These are phyloP conservation scores for Clitoria ternatea DNA, from an alignment of 306 rosid species.

Conservation along the genomic window DNA sequence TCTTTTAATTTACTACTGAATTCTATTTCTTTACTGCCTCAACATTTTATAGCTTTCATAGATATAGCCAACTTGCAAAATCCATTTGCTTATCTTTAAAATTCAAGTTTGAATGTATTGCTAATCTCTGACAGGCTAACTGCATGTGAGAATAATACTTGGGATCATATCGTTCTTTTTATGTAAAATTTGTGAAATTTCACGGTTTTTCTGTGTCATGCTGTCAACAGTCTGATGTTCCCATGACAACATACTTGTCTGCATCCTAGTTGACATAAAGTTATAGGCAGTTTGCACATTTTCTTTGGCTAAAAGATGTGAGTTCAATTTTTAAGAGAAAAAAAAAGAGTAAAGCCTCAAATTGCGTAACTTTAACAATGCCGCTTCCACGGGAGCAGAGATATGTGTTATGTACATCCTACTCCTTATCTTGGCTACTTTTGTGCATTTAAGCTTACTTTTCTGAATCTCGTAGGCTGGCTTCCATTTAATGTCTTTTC, in stretches of 20 bases:
- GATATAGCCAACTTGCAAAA: neutral
- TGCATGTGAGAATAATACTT: neutral
- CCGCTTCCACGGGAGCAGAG: neutral
- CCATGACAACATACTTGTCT: neutral
- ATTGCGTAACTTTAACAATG: conserved; percentile 1
- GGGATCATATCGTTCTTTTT: neutral
- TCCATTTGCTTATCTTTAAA: neutral
- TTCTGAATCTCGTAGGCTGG: conserved; percentile 26
- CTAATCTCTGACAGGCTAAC: neutral
- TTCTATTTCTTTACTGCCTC: neutral
- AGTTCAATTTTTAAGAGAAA: neutral
- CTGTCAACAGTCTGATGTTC: conserved; percentile 2
- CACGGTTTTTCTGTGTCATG: neutral
- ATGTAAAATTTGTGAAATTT: neutral
- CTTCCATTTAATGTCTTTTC: conserved; percentile 27
- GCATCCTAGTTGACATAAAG: neutral
- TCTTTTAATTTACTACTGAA: neutral
- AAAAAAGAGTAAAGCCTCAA: conserved; percentile 2
- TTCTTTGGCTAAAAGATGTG: conserved; percentile 1
- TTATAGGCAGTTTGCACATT: neutral
- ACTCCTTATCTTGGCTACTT: conserved; percentile 9
- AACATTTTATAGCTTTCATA: neutral
- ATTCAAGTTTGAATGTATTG: conserved; percentile 3
- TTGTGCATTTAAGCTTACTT: conserved; percentile 28
- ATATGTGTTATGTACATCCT: neutral